Conservation (phyloP, 2,329 filamentous ascomycete species). For the Exophiala spinifera region DNA sequence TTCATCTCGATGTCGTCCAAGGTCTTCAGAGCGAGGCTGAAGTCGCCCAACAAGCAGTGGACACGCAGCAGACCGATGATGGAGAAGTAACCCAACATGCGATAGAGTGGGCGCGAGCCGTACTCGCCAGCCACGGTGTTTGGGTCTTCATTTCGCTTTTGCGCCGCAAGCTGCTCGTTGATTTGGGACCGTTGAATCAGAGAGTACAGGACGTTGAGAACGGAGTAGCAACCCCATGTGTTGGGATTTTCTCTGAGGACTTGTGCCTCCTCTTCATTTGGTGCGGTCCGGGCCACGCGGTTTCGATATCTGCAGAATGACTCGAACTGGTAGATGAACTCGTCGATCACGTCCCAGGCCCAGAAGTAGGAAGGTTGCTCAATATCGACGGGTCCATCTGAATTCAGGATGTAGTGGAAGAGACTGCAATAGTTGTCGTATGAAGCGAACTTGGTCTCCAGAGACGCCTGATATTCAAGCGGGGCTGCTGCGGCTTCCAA, state of each 20-base stretch:
- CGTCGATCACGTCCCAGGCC: conserved; percentile 99
- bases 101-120: conserved; percentile 88
- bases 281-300: conserved; percentile 73
- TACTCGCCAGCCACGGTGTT: conserved; percentile 89
- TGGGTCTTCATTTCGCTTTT: conserved; percentile 90
- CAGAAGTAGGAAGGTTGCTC: conserved; percentile 98
- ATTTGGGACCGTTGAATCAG: conserved; percentile 98
- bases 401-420: conserved; percentile 99
- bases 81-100: conserved; percentile 98
- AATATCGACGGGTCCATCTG: conserved; percentile 94
- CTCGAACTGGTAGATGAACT: conserved; percentile 99
- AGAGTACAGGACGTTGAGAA: conserved; percentile 98
- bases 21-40: conserved; percentile 96
- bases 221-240: conserved; percentile 99
- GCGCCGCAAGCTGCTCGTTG: conserved; percentile 91
- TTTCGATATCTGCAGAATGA: conserved; percentile 97
- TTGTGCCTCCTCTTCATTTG: conserved; percentile 89
- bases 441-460: conserved; percentile 96
- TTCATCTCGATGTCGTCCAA: conserved; percentile 99
- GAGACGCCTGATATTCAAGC: conserved; percentile 89
- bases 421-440: conserved; percentile 99
- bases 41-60: conserved; percentile 94
- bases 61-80: conserved; percentile 96
- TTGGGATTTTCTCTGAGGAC: conserved; percentile 94
- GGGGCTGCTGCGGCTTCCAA: conserved; percentile 89